Percentiles rank a stretch among this genome's conserved stretches.
Evolutionary conservation across 345 rosid genomes (phyloP).

Genomic region (Eucalyptus sp.): DNA sequence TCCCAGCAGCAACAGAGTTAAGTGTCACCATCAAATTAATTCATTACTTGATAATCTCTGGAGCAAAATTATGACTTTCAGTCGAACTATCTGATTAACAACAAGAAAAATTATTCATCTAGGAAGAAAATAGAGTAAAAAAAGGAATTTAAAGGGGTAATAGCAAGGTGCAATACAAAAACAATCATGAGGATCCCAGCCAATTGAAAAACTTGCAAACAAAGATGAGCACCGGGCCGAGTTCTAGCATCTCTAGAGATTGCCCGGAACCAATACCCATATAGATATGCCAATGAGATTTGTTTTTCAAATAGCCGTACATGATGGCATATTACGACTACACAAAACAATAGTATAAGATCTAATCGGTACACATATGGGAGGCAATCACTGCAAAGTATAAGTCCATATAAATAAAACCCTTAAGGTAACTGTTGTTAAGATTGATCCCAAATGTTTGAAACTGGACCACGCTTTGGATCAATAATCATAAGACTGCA

Average conservation of each 20-base stretch:
- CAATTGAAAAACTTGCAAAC: background rate
- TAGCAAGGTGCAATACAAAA: background rate
- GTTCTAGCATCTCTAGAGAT: background rate
- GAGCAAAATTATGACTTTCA: background rate
- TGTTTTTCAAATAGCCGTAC: background rate
- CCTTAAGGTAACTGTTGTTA: background rate
- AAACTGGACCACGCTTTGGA: background rate
- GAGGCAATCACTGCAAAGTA: background rate
- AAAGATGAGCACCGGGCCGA: background rate
- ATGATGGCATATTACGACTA: background rate
- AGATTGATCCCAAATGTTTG: background rate
- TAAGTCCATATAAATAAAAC: background rate
- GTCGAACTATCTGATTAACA: background rate
- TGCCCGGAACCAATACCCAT: background rate
- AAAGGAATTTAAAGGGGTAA: background rate
- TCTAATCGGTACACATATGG: background rate
- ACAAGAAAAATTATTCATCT: background rate
- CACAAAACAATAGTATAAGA: background rate
- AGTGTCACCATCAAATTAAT: background rate
- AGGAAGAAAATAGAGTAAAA: background rate
- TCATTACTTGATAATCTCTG: background rate
- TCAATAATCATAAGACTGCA: background rate
- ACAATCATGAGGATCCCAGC: background rate
- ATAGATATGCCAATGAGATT: background rate
- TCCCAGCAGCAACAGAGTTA: conserved; percentile 71